Base-by-base conservation (phyloP, 306 rosid genomes). In the Malus sylvestris region DNA sequence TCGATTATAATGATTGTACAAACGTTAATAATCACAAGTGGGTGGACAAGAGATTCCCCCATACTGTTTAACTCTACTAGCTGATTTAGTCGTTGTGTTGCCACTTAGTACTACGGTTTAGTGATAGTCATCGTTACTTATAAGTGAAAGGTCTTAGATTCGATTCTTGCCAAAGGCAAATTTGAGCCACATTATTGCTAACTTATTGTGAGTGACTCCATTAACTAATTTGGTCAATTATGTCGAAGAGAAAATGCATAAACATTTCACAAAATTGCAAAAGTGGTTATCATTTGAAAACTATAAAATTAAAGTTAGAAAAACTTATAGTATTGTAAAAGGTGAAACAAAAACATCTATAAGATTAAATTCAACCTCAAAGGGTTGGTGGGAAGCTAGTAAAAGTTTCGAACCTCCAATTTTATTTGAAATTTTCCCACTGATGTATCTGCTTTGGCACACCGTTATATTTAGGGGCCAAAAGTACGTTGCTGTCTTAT, bases 121-220 rank as follows among this genome's bases (percentile, higher is more conserved):
- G 9, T 6, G 10, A 2, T 38, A 38, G 9, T 38, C 42, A 0
- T 38, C 42, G 0, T 38, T 1, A 7, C 10, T 38, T 38, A 2
- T 38, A 38, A 38, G 42, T 38, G 10, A 38, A 0, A 38, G 10
- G 10, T 7, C 2, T 38, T 38, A 38, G 0, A 38, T 38, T 7
- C 2, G 10, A 38, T 1, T 38, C 0, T 7, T 9, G 42, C 0
- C 9, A 38, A 0, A 38, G 9, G 0, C 10, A 38, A 38, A 38
- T 38, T 38, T 38, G 42, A 38, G 42, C 42, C 2, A 38, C 0
- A 38, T 38, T 38, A 38, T 38, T 38, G 9, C 10, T 38, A 7
- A 2, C 42, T 38, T 8, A 7, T 38, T 38, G 2, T 7, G 42
- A 38, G 10, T 49, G 19, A 15, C 55, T 51, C 8, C 55, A 16